Evolutionary conservation across 768 basidiomycete species (phyloP), one percentile per base, ranked within the genome.

Genomic region (Amanita rubescens): DNA sequence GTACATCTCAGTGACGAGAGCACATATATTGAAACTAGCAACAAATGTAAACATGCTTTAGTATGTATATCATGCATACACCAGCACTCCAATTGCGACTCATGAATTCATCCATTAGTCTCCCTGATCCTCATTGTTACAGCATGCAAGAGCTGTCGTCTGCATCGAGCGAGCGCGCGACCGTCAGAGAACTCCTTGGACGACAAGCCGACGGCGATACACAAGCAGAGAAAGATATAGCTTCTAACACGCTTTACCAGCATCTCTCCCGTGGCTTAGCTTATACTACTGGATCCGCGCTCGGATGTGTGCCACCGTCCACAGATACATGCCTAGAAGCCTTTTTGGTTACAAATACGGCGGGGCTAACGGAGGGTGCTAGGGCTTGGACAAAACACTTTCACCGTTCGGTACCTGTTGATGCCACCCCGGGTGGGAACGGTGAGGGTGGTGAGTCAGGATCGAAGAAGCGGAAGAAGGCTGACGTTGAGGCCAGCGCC

Each of bases 301-400:
- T 83, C 14, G 77, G 75, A 0, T 66, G 66, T 11, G 65, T 62
- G 4, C 79, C 82, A 2, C 82, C 84, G 2, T 71, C 74, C 0
- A 59, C 61, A 2, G 69, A 75, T n/a, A 63, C 64, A 7, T 84
- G 83, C 60, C 71, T 80, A 5, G 62, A 66, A 12, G 80, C 82
- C 1, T 85, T 80, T 62, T 64, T 72, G 3, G 57, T 71, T 19
- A 66, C 75, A 3, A 84, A 81, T 56, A 75, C 62, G 17, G 75
- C 67, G 32, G 74, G 71, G 1, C 71, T 85, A 39, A 80, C 72
- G 2, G 76, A 78, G 3, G 84, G 84, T 12, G 78, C 81, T 1
- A 75, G 81, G 24, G 82, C 84, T 5, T 85, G 82, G 82, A 74
- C 80, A 2, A 85, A 85, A 57, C 84, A 85, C 57, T 74, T 75